A percentile compares a stretch with the other conserved stretches of the same genome.
phyloP scores from a whole-genome alignment of 495 filamentous ascomycete genomes.

The Xylaria curta region DNA sequence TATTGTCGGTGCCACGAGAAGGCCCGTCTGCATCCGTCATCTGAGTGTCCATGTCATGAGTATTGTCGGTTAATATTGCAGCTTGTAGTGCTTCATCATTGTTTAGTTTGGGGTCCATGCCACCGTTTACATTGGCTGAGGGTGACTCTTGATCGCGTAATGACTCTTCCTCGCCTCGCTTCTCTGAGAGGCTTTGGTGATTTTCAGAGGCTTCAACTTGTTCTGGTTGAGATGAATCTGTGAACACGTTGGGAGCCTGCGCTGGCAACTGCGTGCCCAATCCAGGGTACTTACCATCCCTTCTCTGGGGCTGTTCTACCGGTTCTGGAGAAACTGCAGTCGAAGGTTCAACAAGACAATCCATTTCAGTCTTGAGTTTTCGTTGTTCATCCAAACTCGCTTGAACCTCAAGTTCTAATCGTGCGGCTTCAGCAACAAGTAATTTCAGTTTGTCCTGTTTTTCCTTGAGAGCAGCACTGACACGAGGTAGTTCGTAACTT shows the following conservation, averaged over 20 bases:
- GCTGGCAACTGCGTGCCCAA: background rate
- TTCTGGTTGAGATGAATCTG: background rate
- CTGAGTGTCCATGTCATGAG: background rate
- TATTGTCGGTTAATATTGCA: constrained; percentile 18
- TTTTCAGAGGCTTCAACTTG: background rate
- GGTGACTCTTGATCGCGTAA: background rate
- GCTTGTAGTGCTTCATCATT: constrained; percentile 21
- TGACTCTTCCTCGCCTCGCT: background rate
- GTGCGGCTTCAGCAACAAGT: constrained; percentile 62
- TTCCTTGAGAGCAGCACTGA: constrained; percentile 62
- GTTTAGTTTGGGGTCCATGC: constrained; percentile 31
- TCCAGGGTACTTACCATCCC: constrained; percentile 10
- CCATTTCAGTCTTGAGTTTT: constrained; percentile 62
- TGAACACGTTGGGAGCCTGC: background rate
- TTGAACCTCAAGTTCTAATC: constrained; percentile 64
- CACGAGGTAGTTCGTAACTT: constrained; percentile 58
- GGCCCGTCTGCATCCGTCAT: constrained; percentile 10
- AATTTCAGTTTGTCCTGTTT: constrained; percentile 59
- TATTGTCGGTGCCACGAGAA: background rate
- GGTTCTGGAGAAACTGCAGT: constrained; percentile 46
- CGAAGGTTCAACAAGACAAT: constrained; percentile 54
- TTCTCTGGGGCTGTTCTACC: constrained; percentile 36
- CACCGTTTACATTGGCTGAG: constrained; percentile 22
- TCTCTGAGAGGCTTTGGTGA: background rate
- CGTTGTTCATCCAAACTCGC: constrained; percentile 49